Base-by-base conservation (phyloP, 2,329 filamentous ascomycete genomes). In the Colletotrichum agaves region DNA sequence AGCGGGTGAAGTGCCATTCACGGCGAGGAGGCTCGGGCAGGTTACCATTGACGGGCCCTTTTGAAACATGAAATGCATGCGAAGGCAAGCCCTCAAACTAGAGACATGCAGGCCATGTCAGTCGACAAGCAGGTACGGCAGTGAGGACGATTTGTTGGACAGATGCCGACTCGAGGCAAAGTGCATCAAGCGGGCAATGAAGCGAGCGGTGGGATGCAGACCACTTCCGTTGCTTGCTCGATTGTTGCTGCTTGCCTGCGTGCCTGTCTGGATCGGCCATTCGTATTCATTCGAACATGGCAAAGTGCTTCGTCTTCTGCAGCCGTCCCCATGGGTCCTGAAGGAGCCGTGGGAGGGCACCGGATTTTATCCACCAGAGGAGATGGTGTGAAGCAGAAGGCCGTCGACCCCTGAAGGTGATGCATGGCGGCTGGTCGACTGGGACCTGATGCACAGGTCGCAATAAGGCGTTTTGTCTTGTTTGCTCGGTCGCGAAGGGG, bases 371-470 rank as follows among this genome's bases (percentile, higher is more conserved):
- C 63, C 58, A 67, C 43, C 31, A 15, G 49, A 3, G 17, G 49
- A 43, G 47, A 63, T 46, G 64, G 60, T 63, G 60, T 58, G 52
- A 63, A 52, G 64, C 60, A 35, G 39, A 17, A 50, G 60, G 44
- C 64, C 31, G 33, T 23, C 43, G 52, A 53, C 52, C 64, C 64
- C 64, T 63, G 60, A 13, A 27, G 12, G 13, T 13, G 6, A 47
- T 44, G 53, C 60, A 64, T 67, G 60, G 64, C 53, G 60, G 64
- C 64, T 53, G 31, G 60, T 58, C 55, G 60, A 41, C 59, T 43
- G 50, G 55, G 33, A 50, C 49, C 56, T 44, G 47, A 49, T 41
- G 60, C 59, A 67, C 60, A 53, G 47, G 41, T 55, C 31, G 27
- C 19, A 23, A 13, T 39, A 33, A 39, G 33, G 37, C 33, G 31